Conservation (phyloP, 108 stramenopile genomes). For the Nitzschia palea region DNA sequence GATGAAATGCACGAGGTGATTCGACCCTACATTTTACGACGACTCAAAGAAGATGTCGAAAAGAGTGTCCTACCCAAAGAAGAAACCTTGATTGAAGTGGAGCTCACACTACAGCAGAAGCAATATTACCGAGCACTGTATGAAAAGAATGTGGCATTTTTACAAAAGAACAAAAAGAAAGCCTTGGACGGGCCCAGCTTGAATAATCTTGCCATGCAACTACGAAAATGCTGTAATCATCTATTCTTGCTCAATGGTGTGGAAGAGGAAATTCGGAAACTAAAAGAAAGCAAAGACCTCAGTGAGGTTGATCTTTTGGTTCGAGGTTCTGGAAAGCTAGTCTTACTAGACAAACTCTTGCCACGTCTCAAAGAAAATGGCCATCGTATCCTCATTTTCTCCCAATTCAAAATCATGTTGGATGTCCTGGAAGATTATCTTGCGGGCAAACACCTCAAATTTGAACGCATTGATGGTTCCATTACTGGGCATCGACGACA, state of each 20-base stretch:
- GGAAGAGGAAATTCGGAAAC: conserved; percentile 69
- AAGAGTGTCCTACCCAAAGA: conserved; percentile 92
- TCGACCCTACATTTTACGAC: conserved; percentile 91
- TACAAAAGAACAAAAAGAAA: conserved; percentile 81
- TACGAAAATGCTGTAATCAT: conserved; percentile 98
- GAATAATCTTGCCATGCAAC: conserved; percentile 83
- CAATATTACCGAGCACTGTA: conserved; percentile 96
- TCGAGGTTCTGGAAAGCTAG: conserved; percentile 91
- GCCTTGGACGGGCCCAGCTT: conserved; percentile 87
- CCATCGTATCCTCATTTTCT: conserved; percentile 94
- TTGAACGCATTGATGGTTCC: conserved; percentile 95
- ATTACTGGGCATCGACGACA: conserved; percentile 92
- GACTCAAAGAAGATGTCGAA: conserved; percentile 95
- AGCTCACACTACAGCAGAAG: conserved; percentile 95
- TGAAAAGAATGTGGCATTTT: conserved; percentile 85
- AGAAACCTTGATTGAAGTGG: conserved; percentile 96
- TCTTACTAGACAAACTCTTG: conserved; percentile 95
- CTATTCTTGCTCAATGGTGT: conserved; percentile 94
- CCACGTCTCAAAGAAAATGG: conserved; percentile 90
- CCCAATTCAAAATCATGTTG: conserved; percentile 98
- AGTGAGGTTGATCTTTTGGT: conserved; percentile 68
- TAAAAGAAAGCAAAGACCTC: conserved; percentile 28
- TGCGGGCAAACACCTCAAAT: conserved; percentile 54
- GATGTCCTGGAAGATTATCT: conserved; percentile 97
- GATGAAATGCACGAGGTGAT: conserved; percentile 84